Conservation (phyloP, 129 eudicot genomes). For the Centella asiatica region DNA sequence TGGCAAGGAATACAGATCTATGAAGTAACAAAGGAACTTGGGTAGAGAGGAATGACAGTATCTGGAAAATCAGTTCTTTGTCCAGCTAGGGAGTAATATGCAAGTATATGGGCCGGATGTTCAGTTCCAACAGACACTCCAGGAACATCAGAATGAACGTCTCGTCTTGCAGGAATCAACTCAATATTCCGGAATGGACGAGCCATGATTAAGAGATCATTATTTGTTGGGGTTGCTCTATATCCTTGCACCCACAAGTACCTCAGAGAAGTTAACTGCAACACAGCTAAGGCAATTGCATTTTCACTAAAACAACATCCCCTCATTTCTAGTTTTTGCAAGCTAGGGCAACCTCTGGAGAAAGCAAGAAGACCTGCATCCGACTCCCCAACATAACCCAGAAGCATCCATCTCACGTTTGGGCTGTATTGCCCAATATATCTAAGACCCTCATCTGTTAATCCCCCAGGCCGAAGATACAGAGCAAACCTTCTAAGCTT, state of each 20-base stretch:
- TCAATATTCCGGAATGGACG: conserved; percentile 32
- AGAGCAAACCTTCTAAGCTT: conserved; percentile 27
- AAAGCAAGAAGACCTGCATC: conserved; percentile 29
- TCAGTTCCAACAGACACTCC: conserved; percentile 8
- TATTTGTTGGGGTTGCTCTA: conserved; percentile 14
- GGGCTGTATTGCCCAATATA: conserved; percentile 23
- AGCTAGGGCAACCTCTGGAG: conserved; percentile 27
- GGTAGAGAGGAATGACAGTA: conserved; percentile 17
- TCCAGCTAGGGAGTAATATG: conserved; percentile 31
- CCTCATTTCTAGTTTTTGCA: conserved; percentile 35
- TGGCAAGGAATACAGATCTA: not conserved
- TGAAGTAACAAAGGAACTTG: not conserved
- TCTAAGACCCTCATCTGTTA: conserved; percentile 27
- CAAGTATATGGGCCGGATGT: conserved; percentile 29
- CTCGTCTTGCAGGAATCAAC: conserved; percentile 23
- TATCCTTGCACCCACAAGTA: conserved; percentile 40
- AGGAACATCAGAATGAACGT: not conserved
- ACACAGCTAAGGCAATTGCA: conserved; percentile 27
- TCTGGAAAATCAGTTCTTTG: conserved; percentile 27
- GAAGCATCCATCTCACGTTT: conserved; percentile 33
- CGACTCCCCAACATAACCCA: conserved; percentile 29
- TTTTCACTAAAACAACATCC: conserved; percentile 28
- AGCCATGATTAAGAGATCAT: conserved; percentile 21
- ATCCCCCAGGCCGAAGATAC: conserved; percentile 24
- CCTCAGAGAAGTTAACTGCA: conserved; percentile 22